Percentiles rank a stretch among this genome's conserved stretches.
phyloP scores from a whole-genome alignment of 331 rosid species.

The Telfairia occidentalis region DNA sequence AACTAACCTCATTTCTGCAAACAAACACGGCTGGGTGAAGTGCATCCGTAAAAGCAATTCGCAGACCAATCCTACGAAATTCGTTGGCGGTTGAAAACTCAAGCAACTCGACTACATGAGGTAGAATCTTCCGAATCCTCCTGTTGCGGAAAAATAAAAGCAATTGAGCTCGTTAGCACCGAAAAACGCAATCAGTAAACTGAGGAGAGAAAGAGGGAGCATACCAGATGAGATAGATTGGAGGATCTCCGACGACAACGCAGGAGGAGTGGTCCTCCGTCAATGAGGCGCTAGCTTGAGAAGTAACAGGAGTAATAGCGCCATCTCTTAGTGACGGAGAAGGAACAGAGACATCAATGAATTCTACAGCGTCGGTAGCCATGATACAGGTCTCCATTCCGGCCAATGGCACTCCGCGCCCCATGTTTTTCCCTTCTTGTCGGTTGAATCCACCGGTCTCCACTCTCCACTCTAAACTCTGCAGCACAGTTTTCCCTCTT shows the following conservation, averaged over 20 bases:
- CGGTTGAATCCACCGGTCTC: neutral
- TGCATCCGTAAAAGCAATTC: constrained; percentile 51
- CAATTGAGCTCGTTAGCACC: neutral
- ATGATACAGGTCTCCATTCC: constrained; percentile 68
- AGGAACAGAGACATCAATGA: constrained; percentile 52
- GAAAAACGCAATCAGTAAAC: neutral
- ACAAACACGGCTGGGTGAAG: constrained; percentile 56
- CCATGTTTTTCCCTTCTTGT: constrained; percentile 27
- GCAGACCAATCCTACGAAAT: constrained; percentile 48
- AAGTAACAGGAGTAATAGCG: constrained; percentile 10
- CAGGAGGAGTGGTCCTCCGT: constrained; percentile 52
- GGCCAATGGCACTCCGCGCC: constrained; percentile 31
- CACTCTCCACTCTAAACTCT: no score
- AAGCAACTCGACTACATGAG: constrained; percentile 51
- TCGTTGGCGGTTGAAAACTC: constrained; percentile 54
- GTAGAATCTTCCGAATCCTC: constrained; percentile 63
- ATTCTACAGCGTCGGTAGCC: constrained; percentile 56
- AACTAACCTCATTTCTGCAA: constrained; percentile 52
- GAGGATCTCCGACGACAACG: constrained; percentile 49
- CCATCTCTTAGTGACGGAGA: constrained; percentile 21
- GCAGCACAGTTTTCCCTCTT: neutral
- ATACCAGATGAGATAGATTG: constrained; percentile 53
- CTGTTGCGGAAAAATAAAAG: constrained; percentile 21
- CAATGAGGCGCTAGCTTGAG: constrained; percentile 22
- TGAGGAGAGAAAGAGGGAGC: constrained; percentile 11